Evolutionary conservation across 768 basidiomycete genomes (phyloP).

Genomic region (Phylloporus rhodoxanthus): DNA sequence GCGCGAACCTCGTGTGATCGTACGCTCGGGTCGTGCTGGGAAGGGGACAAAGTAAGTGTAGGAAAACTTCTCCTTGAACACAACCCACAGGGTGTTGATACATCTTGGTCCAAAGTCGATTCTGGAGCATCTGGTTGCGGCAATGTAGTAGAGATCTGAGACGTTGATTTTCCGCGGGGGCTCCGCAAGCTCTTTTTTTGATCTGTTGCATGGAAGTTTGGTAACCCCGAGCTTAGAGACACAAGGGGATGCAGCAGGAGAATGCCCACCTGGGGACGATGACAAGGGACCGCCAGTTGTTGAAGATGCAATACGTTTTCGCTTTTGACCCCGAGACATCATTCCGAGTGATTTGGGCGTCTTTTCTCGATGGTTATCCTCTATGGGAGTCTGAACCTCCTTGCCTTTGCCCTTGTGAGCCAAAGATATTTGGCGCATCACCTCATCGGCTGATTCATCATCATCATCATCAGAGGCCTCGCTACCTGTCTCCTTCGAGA

Average conservation of each 20-base stretch:
- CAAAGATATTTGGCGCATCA: neutral
- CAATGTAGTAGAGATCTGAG: constrained; percentile 3
- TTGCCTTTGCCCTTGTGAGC: constrained; percentile 18
- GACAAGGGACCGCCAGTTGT: neutral
- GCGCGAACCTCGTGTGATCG: constrained; percentile 4
- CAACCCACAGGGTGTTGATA: constrained; percentile 12
- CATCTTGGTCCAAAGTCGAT: neutral
- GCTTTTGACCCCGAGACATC: constrained; percentile 14
- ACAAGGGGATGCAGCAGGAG: constrained; percentile 3
- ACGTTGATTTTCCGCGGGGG: neutral
- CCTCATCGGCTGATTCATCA: constrained; percentile 1
- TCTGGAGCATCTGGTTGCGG: constrained; percentile 3
- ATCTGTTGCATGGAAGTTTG: constrained; percentile 3
- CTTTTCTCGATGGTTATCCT: constrained; percentile 4
- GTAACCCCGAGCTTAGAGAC: constrained; percentile 7
- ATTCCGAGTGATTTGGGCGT: constrained; percentile 11
- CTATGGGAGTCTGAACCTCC: constrained; percentile 1
- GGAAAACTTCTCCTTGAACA: neutral
- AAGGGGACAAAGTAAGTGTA: constrained; percentile 3
- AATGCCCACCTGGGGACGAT: constrained; percentile 19
- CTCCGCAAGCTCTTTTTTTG: constrained; percentile 6
- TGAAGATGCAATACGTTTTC: constrained; percentile 22
- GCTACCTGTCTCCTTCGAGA: neutral
- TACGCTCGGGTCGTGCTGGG: constrained; percentile 9
- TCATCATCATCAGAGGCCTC: neutral